These are phyloP conservation scores for Hypsizygus ulmarius DNA, from an alignment of 1,284 basidiomycete species.

Conservation along the genomic window DNA sequence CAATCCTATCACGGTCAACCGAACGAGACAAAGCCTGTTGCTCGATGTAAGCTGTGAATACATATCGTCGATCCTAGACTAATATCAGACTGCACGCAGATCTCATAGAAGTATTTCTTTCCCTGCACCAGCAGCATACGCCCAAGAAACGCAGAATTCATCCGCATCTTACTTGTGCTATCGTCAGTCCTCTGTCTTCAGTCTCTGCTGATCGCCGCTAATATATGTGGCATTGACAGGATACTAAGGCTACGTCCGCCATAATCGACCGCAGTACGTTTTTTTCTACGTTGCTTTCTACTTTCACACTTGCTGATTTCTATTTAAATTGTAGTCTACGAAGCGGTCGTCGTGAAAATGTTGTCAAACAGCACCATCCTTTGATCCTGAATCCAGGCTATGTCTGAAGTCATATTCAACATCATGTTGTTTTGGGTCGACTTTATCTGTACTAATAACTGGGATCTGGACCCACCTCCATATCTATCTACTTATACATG, in stretches of 20 bases:
- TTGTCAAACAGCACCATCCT: conserved; percentile 33
- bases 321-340: conserved; percentile 36
- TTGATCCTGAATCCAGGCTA: conserved; percentile 18
- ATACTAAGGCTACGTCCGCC: conserved; percentile 46
- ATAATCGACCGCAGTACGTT: conserved; percentile 47
- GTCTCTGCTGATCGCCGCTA: not conserved
- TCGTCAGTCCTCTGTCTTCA: conserved; percentile 35
- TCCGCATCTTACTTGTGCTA: conserved; percentile 53
- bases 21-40: conserved; percentile 51
- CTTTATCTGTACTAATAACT: too few species aligned
- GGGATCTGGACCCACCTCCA: too few species aligned
- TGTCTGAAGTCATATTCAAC: conserved; percentile 1
- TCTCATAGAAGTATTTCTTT: conserved; percentile 48
- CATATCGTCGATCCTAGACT: not conserved
- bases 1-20: conserved; percentile 47
- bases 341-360: conserved; percentile 37
- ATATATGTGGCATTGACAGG: conserved; percentile 28
- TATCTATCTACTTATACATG: too few species aligned
- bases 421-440: too few species aligned
- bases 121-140: conserved; percentile 47
- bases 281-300: conserved; percentile 10
- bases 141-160: conserved; percentile 45
- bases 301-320: conserved; percentile 1
- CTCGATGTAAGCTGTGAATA: conserved; percentile 43
- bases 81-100: conserved; percentile 30